Evolutionary conservation across 257 asterid species (phyloP).

Genomic region (Plectranthus barbatus): DNA sequence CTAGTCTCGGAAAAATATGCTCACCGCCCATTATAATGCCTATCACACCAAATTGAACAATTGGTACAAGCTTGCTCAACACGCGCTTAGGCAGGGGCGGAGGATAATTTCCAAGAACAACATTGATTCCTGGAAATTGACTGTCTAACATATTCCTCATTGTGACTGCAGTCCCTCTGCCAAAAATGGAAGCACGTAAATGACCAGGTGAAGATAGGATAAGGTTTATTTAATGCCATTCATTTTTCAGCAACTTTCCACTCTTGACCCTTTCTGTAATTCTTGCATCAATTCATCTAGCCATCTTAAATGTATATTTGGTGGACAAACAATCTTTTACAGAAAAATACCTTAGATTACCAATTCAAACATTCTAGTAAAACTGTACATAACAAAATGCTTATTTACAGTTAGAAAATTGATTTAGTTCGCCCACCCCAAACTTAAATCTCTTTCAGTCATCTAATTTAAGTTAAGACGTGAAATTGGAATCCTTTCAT

Average conservation of each 20-base stretch:
- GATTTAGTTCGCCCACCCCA: too few species aligned
- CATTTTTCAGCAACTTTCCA: not conserved
- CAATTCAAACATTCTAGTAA: too few species aligned
- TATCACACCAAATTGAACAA: conserved; percentile 72
- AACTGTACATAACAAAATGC: too few species aligned
- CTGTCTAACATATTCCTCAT: conserved; percentile 88
- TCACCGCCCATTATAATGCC: conserved; percentile 79
- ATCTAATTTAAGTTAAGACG: too few species aligned
- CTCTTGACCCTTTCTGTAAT: not conserved
- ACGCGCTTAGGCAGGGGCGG: conserved; percentile 85
- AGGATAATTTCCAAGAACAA: conserved; percentile 84
- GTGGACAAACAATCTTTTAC: not conserved
- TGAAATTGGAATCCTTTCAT: too few species aligned
- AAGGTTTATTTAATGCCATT: too few species aligned
- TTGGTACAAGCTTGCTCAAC: conserved; percentile 75
- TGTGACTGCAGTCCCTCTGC: conserved; percentile 92
- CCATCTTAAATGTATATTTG: not conserved
- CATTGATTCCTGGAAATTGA: conserved; percentile 82
- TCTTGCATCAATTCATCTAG: too few species aligned
- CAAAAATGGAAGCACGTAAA: too few species aligned
- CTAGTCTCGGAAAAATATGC: conserved; percentile 74
- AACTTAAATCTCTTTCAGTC: too few species aligned
- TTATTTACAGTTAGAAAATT: too few species aligned
- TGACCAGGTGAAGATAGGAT: too few species aligned
- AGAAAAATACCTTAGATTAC: too few species aligned